Percentiles rank a stretch among this genome's conserved stretches.
Evolutionary conservation across 148 eudicot species (phyloP).

Genomic region (Arbutus unedo): DNA sequence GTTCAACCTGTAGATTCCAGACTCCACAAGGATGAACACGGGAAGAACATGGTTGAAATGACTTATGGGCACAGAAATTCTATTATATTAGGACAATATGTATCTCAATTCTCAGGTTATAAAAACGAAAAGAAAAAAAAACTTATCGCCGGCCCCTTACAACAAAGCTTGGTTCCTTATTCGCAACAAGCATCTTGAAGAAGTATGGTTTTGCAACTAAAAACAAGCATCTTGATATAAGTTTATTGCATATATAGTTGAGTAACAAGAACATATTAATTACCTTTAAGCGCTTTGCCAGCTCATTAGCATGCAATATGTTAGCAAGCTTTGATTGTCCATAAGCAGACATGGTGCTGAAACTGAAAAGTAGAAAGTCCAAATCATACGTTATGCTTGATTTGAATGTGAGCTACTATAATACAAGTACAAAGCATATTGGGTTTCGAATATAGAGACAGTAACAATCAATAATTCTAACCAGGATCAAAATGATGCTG

Average conservation of each 20-base stretch:
- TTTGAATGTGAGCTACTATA: not conserved
- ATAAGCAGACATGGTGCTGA: conserved; percentile 52
- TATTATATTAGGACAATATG: not conserved
- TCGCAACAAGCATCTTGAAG: not conserved
- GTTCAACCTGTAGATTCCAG: not conserved
- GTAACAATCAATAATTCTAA: not conserved
- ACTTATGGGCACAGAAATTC: not conserved
- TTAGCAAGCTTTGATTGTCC: conserved; percentile 92
- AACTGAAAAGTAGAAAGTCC: conserved; percentile 44
- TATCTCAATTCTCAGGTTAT: not conserved
- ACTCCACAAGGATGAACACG: not conserved
- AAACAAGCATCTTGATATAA: not conserved
- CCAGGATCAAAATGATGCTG: not conserved
- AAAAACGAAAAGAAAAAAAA: not conserved
- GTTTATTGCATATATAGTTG: not conserved
- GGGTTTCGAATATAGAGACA: not conserved
- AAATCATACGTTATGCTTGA: not conserved
- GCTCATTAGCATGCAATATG: conserved; percentile 76
- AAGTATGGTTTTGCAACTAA: not conserved
- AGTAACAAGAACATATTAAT: not conserved
- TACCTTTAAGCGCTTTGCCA: conserved; percentile 69
- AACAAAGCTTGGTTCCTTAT: not conserved
- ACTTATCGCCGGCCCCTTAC: not conserved
- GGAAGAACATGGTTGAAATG: not conserved
- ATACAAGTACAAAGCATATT: not conserved